Percentiles rank a stretch among this genome's conserved stretches.
Conservation (phyloP, 1,139 yeast genomes). For the Blastobotrys arbuscula region DNA sequence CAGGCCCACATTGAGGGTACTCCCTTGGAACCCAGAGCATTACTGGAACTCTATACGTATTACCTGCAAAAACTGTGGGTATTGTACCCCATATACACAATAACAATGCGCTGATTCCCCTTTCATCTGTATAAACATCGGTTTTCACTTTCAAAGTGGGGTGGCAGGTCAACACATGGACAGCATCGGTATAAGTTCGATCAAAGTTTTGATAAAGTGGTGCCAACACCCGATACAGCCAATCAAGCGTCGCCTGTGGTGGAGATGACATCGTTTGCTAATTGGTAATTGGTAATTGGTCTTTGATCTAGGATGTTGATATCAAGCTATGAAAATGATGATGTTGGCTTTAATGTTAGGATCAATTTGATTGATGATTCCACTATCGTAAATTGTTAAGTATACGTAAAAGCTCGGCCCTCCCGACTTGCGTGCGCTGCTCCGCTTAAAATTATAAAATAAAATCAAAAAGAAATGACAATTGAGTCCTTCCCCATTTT, state of each 20-base stretch:
- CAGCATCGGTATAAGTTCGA: slow-evolving; percentile 55
- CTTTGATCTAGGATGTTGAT: too few species aligned
- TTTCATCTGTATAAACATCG: slow-evolving; percentile 54
- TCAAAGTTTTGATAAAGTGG: slow-evolving; percentile 50
- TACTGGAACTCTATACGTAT: slow-evolving; percentile 47
- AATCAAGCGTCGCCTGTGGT: slow-evolving; percentile 46
- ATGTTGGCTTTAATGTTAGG: too few species aligned
- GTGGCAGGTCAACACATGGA: slow-evolving; percentile 45
- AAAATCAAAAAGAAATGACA: too few species aligned
- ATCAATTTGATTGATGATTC: too few species aligned
- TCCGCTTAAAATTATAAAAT: too few species aligned
- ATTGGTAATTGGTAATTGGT: too few species aligned
- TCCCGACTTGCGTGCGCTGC: too few species aligned
- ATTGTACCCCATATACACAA: slow-evolving; percentile 60
- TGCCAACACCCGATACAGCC: slow-evolving; percentile 52
- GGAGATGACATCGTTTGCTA: not conserved
- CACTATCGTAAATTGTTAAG: too few species aligned
- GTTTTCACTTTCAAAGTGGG: slow-evolving; percentile 64
- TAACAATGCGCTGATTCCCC: slow-evolving; percentile 56
- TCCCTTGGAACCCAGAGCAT: slow-evolving; percentile 72
- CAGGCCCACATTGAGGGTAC: slow-evolving; percentile 63
- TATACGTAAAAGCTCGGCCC: too few species aligned
- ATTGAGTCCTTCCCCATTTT: too few species aligned
- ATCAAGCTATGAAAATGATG: too few species aligned
- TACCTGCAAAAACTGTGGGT: slow-evolving; percentile 33